A percentile compares a stretch with the other conserved stretches of the same genome.
Evolutionary conservation across 2,329 filamentous ascomycete genomes (phyloP).

Genomic region (Aspergillus sp.): DNA sequence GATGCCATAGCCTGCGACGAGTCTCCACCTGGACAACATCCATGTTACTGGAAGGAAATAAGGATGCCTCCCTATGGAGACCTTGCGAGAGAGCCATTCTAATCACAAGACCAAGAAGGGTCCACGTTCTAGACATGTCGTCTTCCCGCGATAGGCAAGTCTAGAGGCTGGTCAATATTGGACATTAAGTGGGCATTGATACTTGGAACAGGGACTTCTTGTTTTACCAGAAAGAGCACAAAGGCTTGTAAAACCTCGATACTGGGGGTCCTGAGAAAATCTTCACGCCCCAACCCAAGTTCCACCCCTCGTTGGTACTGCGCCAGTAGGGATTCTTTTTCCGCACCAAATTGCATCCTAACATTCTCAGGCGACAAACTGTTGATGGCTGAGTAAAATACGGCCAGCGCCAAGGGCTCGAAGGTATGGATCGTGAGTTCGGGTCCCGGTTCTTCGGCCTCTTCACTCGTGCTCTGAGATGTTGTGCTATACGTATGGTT

Average conservation of each 20-base stretch:
- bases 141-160: slow-evolving; percentile 14
- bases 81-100: slow-evolving; percentile 14
- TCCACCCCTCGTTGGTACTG: slow-evolving; percentile 5
- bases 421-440: slow-evolving; percentile 2
- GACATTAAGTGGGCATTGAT: too few species aligned
- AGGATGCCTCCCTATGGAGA: slow-evolving; percentile 11
- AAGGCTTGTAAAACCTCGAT: slow-evolving; percentile 8
- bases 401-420: slow-evolving; percentile 5
- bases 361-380: slow-evolving; percentile 1
- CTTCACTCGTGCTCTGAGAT: neutral
- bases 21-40: slow-evolving; percentile 11
- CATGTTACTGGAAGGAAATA: slow-evolving; percentile 11
- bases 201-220: too few species aligned
- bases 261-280: slow-evolving; percentile 2
- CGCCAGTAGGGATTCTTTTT: slow-evolving; percentile 2
- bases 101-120: slow-evolving; percentile 9
- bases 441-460: neutral
- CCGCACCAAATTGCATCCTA: neutral
- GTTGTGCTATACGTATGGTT: neutral
- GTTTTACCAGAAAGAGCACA: slow-evolving; percentile 3
- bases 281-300: slow-evolving; percentile 4
- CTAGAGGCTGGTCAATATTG: neutral
- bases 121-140: slow-evolving; percentile 12
- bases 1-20: slow-evolving; percentile 12
- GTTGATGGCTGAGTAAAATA: slow-evolving; percentile 7